These are phyloP conservation scores for Saccharomyces hybrid DNA, from an alignment of 1,139 yeast species.

Conservation along the genomic window DNA sequence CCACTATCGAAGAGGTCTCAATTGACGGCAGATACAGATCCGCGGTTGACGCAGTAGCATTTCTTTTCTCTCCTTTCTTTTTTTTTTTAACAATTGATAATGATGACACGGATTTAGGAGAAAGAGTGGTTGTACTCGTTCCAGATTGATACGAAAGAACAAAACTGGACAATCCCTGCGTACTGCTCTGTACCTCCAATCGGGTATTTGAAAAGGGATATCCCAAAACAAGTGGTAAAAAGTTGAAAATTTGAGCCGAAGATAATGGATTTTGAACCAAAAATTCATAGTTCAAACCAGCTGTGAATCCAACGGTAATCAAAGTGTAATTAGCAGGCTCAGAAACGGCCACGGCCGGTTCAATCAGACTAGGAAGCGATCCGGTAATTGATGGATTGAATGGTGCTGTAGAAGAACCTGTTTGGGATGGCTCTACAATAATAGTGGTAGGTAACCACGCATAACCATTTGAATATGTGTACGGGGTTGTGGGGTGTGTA, in stretches of 20 bases:
- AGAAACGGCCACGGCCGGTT: constrained; percentile 35
- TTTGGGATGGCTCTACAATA: constrained; percentile 6
- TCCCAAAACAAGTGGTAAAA: constrained; percentile 48
- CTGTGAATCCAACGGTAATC: constrained; percentile 57
- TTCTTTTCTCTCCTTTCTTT: not conserved
- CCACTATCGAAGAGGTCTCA: not conserved
- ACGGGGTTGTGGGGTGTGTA: not conserved
- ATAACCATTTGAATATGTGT: not conserved
- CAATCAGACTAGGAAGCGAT: constrained; percentile 54
- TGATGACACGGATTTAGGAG: not conserved
- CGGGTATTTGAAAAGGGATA: constrained; percentile 39
- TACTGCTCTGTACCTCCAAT: not conserved
- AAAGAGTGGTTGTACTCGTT: not conserved
- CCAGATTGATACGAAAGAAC: not conserved
- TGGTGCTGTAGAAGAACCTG: constrained; percentile 3
- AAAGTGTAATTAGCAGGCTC: constrained; percentile 38
- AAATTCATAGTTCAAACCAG: constrained; percentile 58
- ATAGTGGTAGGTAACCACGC: constrained; percentile 15
- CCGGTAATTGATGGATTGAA: constrained; percentile 16
- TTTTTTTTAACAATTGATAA: not conserved
- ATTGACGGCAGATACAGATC: not conserved
- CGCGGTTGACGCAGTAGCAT: not conserved
- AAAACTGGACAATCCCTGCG: not conserved
- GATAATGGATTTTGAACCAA: constrained; percentile 55
- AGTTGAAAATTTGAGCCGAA: constrained; percentile 66